Evolutionary conservation across 495 filamentous ascomycete genomes (phyloP), one percentile per base, ranked within the genome.

Genomic region (Penicillium bialowiezense): DNA sequence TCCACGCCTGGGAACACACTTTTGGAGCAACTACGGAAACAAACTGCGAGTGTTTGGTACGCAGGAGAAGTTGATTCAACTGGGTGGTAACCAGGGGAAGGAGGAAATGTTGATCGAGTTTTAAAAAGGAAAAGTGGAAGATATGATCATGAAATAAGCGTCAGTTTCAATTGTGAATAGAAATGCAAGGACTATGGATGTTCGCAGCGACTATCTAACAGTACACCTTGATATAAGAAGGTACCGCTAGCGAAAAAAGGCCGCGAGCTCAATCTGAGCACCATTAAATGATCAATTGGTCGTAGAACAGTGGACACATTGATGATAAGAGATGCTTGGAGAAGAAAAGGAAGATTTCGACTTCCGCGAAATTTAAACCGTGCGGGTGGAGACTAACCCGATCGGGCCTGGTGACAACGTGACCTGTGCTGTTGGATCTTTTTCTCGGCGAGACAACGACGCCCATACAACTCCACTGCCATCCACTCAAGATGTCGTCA

Each of bases 201-300:
- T 85, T 57, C 36, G 78, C 80, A 77, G 73, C 69, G 70, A 73
- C 82, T 85, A 86, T 86, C 82, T 86, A 86, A 83, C 82, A 65
- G 80, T 81, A 82, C 74, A 64, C 82, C 79, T 81, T 83, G 68
- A 38, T 50, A 58, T 47, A 63, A 65, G 79, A 82, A 84, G 81
- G 80, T 81, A 83, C 81, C 73, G 83, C 79, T 86, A 86, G 83
- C 83, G 83, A 86, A 86, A 83, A 81, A 76, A 55, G 73, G 74
- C 76, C 77, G 75, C 77, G 57, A 55, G 46, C 63, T 77, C 64
- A 54, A 48, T 85, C 76, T 85, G 53, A 76, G 78, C 81, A 83
- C 71, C 74, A 44, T 62, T 73, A 64, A 84, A 86, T 86, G 83
- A 77, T 80, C 83, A 76, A 78, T 69, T 70, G 71, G 72, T 68